Evolutionary conservation across 805 yeast species (phyloP), one percentile per base, ranked within the genome.

Genomic region (Nematodospora valgi): DNA sequence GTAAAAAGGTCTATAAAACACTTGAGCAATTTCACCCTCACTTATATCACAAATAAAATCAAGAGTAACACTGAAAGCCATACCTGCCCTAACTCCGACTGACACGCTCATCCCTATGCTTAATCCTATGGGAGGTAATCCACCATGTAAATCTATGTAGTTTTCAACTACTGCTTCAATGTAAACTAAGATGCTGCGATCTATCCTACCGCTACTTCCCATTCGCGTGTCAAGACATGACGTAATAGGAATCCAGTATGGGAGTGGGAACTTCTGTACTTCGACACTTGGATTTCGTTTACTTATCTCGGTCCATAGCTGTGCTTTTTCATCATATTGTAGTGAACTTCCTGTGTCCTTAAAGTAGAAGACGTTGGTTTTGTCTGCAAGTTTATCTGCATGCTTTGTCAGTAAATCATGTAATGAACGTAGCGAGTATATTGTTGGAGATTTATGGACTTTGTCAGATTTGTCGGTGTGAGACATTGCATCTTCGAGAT

Each of bases 171-270:
- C 23, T 6, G 35, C 32, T 18, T 38, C 39, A 5, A 38, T 9
- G 4, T 27, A 20, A 4, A 35, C 20, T 15, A n/a, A 27, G 13
- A 38, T 26, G 6, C 24, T 23, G 13, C 30, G 22, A 6, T 25
- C 23, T 19, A 38, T 11, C 15, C 19, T 21, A 20, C 42, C 42
- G 7, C 42, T 32, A 20, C 32, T 23, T 10, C 42, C 42, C 15
- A 17, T 7, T 16, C 23, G 30, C 3, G 42, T 34, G 18, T 33
- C 34, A 6, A 38, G 24, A 26, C 42, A 38, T 12, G 16, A 30
- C 9, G 35, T 34, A 12, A 33, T 29, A 3, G 42, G 42, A 4
- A 38, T 16, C 42, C 42, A 38, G 10, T 23, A 17, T n/a, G 25
- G 7, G 16, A 25, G 20, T 6, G 38, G 27, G 6, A 16, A 13